Conservation (phyloP, 2,329 filamentous ascomycete genomes). For the Sclerotiophoma versabilis region DNA sequence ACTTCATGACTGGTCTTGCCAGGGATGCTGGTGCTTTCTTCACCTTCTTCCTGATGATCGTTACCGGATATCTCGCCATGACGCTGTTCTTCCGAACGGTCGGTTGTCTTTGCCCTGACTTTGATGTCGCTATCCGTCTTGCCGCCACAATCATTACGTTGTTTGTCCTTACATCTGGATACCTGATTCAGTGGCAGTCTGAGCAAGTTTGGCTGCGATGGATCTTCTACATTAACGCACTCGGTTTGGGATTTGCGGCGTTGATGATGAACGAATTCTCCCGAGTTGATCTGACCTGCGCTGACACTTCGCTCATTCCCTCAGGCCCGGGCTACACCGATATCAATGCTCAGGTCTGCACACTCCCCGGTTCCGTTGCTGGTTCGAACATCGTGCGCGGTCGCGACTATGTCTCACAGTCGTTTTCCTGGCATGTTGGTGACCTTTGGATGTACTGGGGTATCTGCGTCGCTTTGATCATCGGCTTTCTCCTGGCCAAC, state of each 20-base stretch:
- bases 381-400: conserved; percentile 72
- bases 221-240: conserved; percentile 81
- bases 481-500: conserved; percentile 75
- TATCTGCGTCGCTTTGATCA: conserved; percentile 77
- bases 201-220: conserved; percentile 82
- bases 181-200: conserved; percentile 79
- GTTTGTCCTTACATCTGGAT: conserved; percentile 83
- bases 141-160: conserved; percentile 80
- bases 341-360: conserved; percentile 80
- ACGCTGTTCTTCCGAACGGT: conserved; percentile 56
- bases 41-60: conserved; percentile 56
- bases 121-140: conserved; percentile 83
- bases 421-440: conserved; percentile 69
- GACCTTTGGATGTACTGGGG: conserved; percentile 72
- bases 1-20: conserved; percentile 59
- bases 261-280: conserved; percentile 90
- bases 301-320: conserved; percentile 72
- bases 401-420: conserved; percentile 70
- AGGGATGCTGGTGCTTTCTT: conserved; percentile 57
- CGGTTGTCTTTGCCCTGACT: conserved; percentile 77
- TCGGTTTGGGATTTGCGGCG: conserved; percentile 77
- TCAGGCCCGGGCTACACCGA: conserved; percentile 73
- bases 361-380: conserved; percentile 72
- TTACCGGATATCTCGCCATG: conserved; percentile 53
- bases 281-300: conserved; percentile 72